Conservation (phyloP, 768 basidiomycete genomes). For the Tubosaeta sp. region DNA sequence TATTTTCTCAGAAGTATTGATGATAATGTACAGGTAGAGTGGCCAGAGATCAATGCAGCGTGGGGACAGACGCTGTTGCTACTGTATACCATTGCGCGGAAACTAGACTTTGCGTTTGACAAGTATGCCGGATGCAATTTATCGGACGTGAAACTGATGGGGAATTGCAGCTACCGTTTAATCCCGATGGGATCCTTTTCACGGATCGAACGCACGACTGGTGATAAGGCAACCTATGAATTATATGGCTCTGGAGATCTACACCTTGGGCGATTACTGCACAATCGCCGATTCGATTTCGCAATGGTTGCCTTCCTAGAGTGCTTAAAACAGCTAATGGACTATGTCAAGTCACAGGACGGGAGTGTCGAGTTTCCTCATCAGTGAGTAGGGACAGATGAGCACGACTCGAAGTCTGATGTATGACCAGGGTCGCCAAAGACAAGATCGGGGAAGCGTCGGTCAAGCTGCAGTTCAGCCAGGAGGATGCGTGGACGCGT, state of each 20-base stretch:
- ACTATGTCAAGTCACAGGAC: constrained; percentile 76
- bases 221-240: constrained; percentile 84
- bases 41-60: constrained; percentile 98
- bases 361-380: constrained; percentile 74
- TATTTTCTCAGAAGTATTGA: constrained; percentile 5
- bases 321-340: constrained; percentile 88
- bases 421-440: constrained; percentile 63
- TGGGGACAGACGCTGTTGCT: constrained; percentile 96
- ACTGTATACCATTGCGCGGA: constrained; percentile 85
- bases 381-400: constrained; percentile 54
- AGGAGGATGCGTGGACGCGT: constrained; percentile 95
- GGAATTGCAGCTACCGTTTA: constrained; percentile 66
- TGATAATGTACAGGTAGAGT: constrained; percentile 69
- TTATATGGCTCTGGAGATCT: constrained; percentile 94
- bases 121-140: constrained; percentile 46
- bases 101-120: constrained; percentile 85
- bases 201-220: constrained; percentile 76
- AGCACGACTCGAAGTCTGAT: not conserved
- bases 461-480: constrained; percentile 90
- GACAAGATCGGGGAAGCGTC: constrained; percentile 96
- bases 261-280: constrained; percentile 80
- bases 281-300: constrained; percentile 93
- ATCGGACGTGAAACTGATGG: constrained; percentile 7
- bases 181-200: constrained; percentile 96
- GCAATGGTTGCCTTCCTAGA: constrained; percentile 97